phyloP scores from a whole-genome alignment of 2,329 filamentous ascomycete genomes.

The Colletotrichum euphorbiae region DNA sequence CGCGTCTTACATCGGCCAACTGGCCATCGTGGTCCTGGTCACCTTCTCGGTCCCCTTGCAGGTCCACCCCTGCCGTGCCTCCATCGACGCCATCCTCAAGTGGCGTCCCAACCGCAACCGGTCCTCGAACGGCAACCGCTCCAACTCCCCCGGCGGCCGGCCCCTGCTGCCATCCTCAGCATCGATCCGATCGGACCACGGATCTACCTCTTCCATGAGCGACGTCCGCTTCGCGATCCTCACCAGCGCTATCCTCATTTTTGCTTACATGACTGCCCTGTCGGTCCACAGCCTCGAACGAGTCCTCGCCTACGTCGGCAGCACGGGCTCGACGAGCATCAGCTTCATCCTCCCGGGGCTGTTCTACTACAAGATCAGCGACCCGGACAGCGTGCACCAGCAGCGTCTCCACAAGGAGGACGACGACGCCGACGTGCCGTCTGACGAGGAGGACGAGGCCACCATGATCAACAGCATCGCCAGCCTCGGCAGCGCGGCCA shows the following conservation, averaged over 20 bases:
- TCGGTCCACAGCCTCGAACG: constrained; percentile 90
- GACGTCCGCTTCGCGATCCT: constrained; percentile 91
- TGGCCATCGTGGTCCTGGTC: constrained; percentile 94
- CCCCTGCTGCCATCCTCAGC: constrained; percentile 54
- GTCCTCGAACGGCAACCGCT: constrained; percentile 51
- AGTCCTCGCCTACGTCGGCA: constrained; percentile 94
- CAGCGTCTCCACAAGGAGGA: constrained; percentile 91
- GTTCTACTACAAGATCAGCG: constrained; percentile 98
- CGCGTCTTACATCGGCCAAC: constrained; percentile 90
- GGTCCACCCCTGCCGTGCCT: constrained; percentile 95
- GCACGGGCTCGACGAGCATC: constrained; percentile 93
- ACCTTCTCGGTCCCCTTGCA: constrained; percentile 97
- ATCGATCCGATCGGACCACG: constrained; percentile 60
- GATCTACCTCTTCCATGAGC: constrained; percentile 74
- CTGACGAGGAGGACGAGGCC: constrained; percentile 56
- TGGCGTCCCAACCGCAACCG: constrained; percentile 78
- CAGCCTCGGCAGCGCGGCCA: constrained; percentile 57
- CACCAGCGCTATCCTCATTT: constrained; percentile 85
- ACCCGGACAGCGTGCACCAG: constrained; percentile 86
- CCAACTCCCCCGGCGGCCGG: constrained; percentile 56
- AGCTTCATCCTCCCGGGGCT: constrained; percentile 96
- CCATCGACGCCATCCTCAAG: constrained; percentile 90
- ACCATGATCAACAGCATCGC: constrained; percentile 58
- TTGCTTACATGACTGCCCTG: constrained; percentile 89
- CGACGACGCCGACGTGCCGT: constrained; percentile 78